phyloP scores from a whole-genome alignment of 2,329 filamentous ascomycete genomes.

The Gliomastix tumulicola region DNA sequence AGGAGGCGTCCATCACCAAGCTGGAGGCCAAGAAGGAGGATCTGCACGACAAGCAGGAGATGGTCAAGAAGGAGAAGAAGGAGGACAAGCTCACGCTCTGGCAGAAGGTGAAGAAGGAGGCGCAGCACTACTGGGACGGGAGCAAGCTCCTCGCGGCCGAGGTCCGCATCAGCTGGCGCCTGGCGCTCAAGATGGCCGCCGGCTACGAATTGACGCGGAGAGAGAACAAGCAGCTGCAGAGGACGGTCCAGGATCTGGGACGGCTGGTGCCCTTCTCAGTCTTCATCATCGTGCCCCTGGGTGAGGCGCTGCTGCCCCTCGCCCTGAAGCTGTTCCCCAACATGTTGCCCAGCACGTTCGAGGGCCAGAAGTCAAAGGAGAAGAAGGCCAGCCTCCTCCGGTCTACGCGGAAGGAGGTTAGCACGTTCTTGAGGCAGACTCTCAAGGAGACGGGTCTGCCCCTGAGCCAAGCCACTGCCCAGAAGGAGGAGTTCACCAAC shows the following conservation, averaged over 20 bases:
- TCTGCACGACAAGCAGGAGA: slow-evolving; percentile 51
- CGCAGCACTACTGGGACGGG: slow-evolving; percentile 94
- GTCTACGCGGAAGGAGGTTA: slow-evolving; percentile 88
- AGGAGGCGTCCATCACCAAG: slow-evolving; percentile 46
- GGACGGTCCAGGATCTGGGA: slow-evolving; percentile 88
- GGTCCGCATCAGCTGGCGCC: slow-evolving; percentile 82
- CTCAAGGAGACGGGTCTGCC: slow-evolving; percentile 90
- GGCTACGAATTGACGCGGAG: slow-evolving; percentile 93
- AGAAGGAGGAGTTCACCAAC: slow-evolving; percentile 88
- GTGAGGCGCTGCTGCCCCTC: slow-evolving; percentile 84
- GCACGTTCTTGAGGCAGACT: slow-evolving; percentile 79
- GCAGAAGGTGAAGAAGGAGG: slow-evolving; percentile 93
- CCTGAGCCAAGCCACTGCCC: slow-evolving; percentile 73
- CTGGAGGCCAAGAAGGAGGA: slow-evolving; percentile 59
- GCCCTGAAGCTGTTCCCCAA: slow-evolving; percentile 96
- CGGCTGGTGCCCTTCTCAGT: slow-evolving; percentile 93
- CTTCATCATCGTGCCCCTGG: slow-evolving; percentile 94
- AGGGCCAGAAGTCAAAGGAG: slow-evolving; percentile 85
- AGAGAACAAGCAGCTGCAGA: slow-evolving; percentile 85
- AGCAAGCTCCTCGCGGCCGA: slow-evolving; percentile 91
- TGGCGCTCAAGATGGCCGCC: slow-evolving; percentile 95
- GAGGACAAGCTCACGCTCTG: slow-evolving; percentile 81
- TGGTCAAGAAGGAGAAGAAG: slow-evolving; percentile 51
- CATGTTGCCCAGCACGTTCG: slow-evolving; percentile 93
- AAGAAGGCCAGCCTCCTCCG: slow-evolving; percentile 76